These are phyloP conservation scores for Orbilia ellipsospora DNA, from an alignment of 2,329 filamentous ascomycete genomes.

Conservation along the genomic window DNA sequence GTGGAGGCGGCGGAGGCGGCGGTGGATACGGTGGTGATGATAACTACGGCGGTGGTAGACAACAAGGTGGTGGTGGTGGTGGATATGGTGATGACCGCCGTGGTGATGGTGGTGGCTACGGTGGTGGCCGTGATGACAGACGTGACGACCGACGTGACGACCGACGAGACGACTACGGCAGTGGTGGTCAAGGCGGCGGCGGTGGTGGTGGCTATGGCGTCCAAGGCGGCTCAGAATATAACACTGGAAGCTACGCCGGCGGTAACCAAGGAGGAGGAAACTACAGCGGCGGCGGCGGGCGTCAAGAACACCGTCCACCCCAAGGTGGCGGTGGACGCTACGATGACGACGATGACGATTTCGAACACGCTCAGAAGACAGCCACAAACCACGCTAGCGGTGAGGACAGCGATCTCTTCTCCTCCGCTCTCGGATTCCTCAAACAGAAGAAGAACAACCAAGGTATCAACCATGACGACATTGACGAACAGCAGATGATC, in stretches of 20 bases:
- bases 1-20: no score
- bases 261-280: slow-evolving; percentile 8
- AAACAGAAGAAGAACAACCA: slow-evolving; percentile 66
- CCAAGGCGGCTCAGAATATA: slow-evolving; percentile 11
- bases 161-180: slow-evolving; percentile 14
- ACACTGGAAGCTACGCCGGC: slow-evolving; percentile 6
- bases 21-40: slow-evolving; percentile 32
- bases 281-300: slow-evolving; percentile 46
- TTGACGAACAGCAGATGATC: slow-evolving; percentile 75
- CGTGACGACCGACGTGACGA: slow-evolving; percentile 18
- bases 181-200: slow-evolving; percentile 14
- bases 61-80: slow-evolving; percentile 1
- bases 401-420: slow-evolving; percentile 66
- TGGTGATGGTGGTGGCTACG: slow-evolving; percentile 19
- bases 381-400: slow-evolving; percentile 66
- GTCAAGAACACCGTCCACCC: slow-evolving; percentile 56
- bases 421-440: slow-evolving; percentile 68
- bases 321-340: slow-evolving; percentile 57
- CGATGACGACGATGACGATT: slow-evolving; percentile 62
- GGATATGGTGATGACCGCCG: slow-evolving; percentile 3
- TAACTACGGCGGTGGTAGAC: slow-evolving; percentile 12
- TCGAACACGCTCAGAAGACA: slow-evolving; percentile 67
- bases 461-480: slow-evolving; percentile 65
- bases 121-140: slow-evolving; percentile 23
- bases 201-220: not conserved